Conservation (phyloP, 2,329 filamentous ascomycete genomes). For the Colletotrichum sp. region DNA sequence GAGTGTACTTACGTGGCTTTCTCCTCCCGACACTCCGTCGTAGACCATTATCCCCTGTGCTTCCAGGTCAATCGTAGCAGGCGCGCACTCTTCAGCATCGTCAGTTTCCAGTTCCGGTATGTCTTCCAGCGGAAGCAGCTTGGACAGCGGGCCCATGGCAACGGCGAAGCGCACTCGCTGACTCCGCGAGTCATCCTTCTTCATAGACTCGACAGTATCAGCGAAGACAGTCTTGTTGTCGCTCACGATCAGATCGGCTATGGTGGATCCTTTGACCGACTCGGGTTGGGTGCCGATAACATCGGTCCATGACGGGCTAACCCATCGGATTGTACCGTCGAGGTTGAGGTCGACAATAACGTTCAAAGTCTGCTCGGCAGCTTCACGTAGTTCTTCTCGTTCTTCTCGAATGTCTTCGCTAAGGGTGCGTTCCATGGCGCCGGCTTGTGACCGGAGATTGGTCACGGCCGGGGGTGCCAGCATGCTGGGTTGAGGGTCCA, state of each 20-base stretch:
- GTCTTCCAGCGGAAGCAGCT: slow-evolving; percentile 56
- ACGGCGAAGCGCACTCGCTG: slow-evolving; percentile 86
- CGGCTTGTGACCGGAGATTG: slow-evolving; percentile 55
- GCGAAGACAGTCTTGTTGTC: slow-evolving; percentile 82
- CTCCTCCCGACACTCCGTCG: slow-evolving; percentile 82
- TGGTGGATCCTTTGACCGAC: slow-evolving; percentile 75
- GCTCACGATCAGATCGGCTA: slow-evolving; percentile 79
- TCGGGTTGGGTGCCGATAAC: slow-evolving; percentile 83
- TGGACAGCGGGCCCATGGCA: slow-evolving; percentile 71
- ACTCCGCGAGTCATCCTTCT: slow-evolving; percentile 90
- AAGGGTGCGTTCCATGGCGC: slow-evolving; percentile 68
- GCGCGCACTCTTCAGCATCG: slow-evolving; percentile 39
- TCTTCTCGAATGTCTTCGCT: slow-evolving; percentile 93
- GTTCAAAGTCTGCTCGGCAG: slow-evolving; percentile 94
- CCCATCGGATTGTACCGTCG: slow-evolving; percentile 91
- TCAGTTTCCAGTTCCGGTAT: slow-evolving; percentile 42
- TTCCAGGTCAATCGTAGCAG: slow-evolving; percentile 78
- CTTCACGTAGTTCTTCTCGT: slow-evolving; percentile 91
- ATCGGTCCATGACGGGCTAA: slow-evolving; percentile 94
- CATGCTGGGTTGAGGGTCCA: slow-evolving; percentile 49
- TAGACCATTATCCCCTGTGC: slow-evolving; percentile 99
- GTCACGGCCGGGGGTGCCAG: slow-evolving; percentile 60
- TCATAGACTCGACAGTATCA: slow-evolving; percentile 86
- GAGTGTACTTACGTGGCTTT: slow-evolving; percentile 79
- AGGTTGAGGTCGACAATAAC: slow-evolving; percentile 94